Conservation (phyloP, 2,329 filamentous ascomycete species). For the Penicillium sp. region DNA sequence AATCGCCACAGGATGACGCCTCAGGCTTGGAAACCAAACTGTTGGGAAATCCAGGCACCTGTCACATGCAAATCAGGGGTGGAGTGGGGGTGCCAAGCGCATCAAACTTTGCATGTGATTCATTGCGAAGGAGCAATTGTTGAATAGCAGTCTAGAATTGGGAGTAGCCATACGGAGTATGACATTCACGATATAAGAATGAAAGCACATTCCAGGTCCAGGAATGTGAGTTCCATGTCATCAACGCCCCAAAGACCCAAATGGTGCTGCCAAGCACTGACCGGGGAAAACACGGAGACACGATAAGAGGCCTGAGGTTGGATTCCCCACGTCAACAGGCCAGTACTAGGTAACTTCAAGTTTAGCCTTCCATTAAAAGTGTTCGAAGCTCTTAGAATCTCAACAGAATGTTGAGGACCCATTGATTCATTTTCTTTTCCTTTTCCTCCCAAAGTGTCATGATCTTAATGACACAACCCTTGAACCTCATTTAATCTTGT, state of each 20-base stretch:
- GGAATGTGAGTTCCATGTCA: too few species aligned
- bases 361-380: background rate
- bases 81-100: background rate
- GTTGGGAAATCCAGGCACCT: slow-evolving; percentile 6
- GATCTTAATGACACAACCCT: background rate
- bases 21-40: background rate
- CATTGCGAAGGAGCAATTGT: background rate
- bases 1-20: background rate
- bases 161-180: too few species aligned
- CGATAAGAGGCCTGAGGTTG: slow-evolving; percentile 4
- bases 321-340: slow-evolving; percentile 1
- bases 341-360: background rate
- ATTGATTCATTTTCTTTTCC: background rate
- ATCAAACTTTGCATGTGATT: slow-evolving; percentile 4
- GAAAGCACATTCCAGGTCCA: too few species aligned
- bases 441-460: background rate
- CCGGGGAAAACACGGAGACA: background rate
- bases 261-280: background rate
- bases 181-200: too few species aligned
- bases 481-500: too few species aligned
- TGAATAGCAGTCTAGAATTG: background rate
- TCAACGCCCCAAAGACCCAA: too few species aligned
- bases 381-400: slow-evolving; percentile 2
- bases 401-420: slow-evolving; percentile 5
- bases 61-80: slow-evolving; percentile 6